phyloP scores from a whole-genome alignment of 352 stramenopile species.

The Phytophthora kernoviae region DNA sequence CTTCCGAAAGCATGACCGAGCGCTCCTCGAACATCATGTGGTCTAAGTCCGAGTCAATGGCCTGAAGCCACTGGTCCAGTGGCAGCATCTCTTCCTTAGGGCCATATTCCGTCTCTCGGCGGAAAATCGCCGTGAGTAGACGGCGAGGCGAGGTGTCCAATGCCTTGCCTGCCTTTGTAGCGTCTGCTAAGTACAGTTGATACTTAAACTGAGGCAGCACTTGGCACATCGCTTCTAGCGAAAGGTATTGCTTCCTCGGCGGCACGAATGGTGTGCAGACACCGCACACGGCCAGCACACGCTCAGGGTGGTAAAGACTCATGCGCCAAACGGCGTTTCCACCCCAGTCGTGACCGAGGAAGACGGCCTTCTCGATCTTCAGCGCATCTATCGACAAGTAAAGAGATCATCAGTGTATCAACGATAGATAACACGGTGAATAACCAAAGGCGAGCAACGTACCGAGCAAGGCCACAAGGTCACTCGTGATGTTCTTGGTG shows the following conservation, averaged over 20 bases:
- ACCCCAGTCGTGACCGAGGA: slow-evolving; percentile 72
- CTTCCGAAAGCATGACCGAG: slow-evolving; percentile 40
- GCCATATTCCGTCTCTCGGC: slow-evolving; percentile 25
- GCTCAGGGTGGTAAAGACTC: slow-evolving; percentile 57
- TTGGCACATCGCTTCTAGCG: slow-evolving; percentile 36
- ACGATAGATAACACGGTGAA: background rate
- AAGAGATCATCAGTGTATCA: slow-evolving; percentile 1
- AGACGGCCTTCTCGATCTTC: slow-evolving; percentile 47
- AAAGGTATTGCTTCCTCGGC: slow-evolving; percentile 34
- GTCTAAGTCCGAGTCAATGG: slow-evolving; percentile 25
- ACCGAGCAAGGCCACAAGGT: slow-evolving; percentile 49
- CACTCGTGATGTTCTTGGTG: slow-evolving; percentile 50
- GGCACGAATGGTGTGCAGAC: slow-evolving; percentile 66
- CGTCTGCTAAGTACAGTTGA: slow-evolving; percentile 40
- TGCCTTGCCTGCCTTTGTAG: slow-evolving; percentile 29
- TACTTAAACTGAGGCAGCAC: slow-evolving; percentile 45
- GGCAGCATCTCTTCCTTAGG: slow-evolving; percentile 22
- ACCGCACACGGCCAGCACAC: slow-evolving; percentile 53
- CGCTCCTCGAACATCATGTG: slow-evolving; percentile 39
- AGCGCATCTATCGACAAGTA: slow-evolving; percentile 38
- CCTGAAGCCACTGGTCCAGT: slow-evolving; percentile 32
- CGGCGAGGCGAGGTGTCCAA: slow-evolving; percentile 35
- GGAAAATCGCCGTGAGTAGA: slow-evolving; percentile 43
- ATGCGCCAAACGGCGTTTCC: slow-evolving; percentile 53
- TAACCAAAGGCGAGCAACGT: background rate